Conservation (phyloP, 1,284 basidiomycete genomes). For the Quambalaria eucalypti region DNA sequence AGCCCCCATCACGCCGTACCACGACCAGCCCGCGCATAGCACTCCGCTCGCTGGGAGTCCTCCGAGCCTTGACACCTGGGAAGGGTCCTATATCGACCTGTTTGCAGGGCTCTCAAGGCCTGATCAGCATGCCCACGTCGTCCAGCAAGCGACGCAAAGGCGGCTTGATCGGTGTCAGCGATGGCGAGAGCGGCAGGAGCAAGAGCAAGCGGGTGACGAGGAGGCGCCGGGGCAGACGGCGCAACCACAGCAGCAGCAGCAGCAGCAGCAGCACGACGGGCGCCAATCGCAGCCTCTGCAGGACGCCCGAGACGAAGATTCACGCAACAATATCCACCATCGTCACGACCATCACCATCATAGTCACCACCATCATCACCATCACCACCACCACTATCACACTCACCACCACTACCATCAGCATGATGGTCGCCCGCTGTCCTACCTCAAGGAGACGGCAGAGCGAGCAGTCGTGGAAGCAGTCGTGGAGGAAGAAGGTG, state of each 20-base stretch:
- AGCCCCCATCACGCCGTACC: too few species aligned
- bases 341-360: neutral
- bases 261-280: neutral
- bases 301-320: too few species aligned
- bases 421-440: neutral
- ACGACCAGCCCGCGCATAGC: too few species aligned
- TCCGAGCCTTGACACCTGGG: too few species aligned
- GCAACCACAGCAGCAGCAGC: constrained; percentile 1
- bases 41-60: too few species aligned
- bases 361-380: neutral
- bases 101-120: neutral
- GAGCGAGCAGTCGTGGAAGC: neutral
- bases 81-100: neutral
- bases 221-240: neutral
- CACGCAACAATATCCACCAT: neutral
- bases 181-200: too few species aligned
- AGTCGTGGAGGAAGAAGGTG: neutral
- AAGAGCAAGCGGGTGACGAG: too few species aligned
- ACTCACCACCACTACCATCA: neutral
- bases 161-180: neutral
- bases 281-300: neutral
- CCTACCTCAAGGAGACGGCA: neutral
- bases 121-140: neutral
- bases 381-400: neutral
- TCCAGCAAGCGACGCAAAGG: too few species aligned